These are phyloP conservation scores for Aspergillus novoparasiticus DNA, from an alignment of 2,329 filamentous ascomycete species.

Conservation along the genomic window DNA sequence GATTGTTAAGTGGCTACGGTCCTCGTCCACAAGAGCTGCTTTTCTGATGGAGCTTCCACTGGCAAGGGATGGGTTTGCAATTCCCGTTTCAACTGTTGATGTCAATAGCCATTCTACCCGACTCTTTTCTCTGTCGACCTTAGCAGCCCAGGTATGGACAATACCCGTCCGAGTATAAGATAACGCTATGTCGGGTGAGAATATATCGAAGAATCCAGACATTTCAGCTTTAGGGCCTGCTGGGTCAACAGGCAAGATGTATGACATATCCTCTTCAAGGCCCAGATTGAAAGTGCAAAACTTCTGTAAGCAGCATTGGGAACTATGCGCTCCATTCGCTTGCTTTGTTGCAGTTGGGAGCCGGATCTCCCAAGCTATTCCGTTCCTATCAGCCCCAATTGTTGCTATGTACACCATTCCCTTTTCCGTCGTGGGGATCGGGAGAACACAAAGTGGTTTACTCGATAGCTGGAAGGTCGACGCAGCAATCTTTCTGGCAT, in stretches of 20 bases:
- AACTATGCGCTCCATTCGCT: slow-evolving; percentile 28
- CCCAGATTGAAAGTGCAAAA: slow-evolving; percentile 73
- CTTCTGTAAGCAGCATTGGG: slow-evolving; percentile 57
- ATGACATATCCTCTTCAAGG: slow-evolving; percentile 53
- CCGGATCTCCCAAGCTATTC: slow-evolving; percentile 77
- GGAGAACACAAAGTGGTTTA: slow-evolving; percentile 77
- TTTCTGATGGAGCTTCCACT: slow-evolving; percentile 87
- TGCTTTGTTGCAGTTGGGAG: slow-evolving; percentile 52
- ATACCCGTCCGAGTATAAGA: slow-evolving; percentile 77
- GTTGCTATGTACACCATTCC: slow-evolving; percentile 73
- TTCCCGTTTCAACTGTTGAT: slow-evolving; percentile 76
- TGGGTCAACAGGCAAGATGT: slow-evolving; percentile 80
- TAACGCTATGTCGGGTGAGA: slow-evolving; percentile 81
- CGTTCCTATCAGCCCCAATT: slow-evolving; percentile 74
- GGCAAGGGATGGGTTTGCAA: slow-evolving; percentile 72
- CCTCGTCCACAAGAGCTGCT: slow-evolving; percentile 76
- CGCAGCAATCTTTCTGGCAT: slow-evolving; percentile 62
- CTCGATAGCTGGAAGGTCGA: slow-evolving; percentile 63
- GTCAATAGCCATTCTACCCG: slow-evolving; percentile 81
- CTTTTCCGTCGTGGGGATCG: slow-evolving; percentile 64
- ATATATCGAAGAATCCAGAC: slow-evolving; percentile 81
- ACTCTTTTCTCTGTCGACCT: slow-evolving; percentile 62
- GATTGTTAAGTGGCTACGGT: slow-evolving; percentile 76
- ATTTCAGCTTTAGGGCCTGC: slow-evolving; percentile 72
- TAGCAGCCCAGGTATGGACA: slow-evolving; percentile 83